Conservation (phyloP, 1,284 basidiomycete genomes). For the Puccinia horiana region DNA sequence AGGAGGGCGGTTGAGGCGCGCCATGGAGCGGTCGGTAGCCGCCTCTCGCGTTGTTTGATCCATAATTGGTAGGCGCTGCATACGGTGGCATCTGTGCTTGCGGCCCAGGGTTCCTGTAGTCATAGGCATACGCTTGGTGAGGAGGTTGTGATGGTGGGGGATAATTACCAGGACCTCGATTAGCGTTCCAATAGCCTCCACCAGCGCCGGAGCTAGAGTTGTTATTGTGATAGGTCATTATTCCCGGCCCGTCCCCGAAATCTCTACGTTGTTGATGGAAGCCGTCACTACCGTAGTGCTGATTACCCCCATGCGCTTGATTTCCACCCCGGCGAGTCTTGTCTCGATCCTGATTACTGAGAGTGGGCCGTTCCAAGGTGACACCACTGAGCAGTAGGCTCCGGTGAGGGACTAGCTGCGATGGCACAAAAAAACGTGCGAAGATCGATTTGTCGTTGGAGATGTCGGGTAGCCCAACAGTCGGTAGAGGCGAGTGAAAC, state of each 20-base stretch:
- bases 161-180: neutral
- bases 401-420: conserved; percentile 78
- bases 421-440: conserved; percentile 84
- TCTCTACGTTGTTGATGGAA: conserved; percentile 49
- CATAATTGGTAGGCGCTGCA: neutral
- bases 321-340: conserved; percentile 62
- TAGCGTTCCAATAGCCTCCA: conserved; percentile 29
- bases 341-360: conserved; percentile 76
- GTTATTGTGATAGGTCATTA: conserved; percentile 10
- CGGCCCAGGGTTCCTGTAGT: neutral
- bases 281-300: conserved; percentile 54
- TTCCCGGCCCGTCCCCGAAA: conserved; percentile 43
- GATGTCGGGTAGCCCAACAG: conserved; percentile 68
- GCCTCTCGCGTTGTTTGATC: neutral
- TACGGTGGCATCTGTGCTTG: neutral
- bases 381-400: conserved; percentile 80
- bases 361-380: conserved; percentile 66
- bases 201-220: neutral
- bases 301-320: conserved; percentile 57
- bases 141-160: conserved; percentile 16
- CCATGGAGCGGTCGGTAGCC: neutral
- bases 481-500: conserved; percentile 72
- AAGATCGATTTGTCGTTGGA: conserved; percentile 82
- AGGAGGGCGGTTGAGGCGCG: conserved; percentile 2
- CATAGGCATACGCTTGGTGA: neutral